Conservation (phyloP, 2,329 filamentous ascomycete genomes). For the Phaeophleospora eucalypticola region DNA sequence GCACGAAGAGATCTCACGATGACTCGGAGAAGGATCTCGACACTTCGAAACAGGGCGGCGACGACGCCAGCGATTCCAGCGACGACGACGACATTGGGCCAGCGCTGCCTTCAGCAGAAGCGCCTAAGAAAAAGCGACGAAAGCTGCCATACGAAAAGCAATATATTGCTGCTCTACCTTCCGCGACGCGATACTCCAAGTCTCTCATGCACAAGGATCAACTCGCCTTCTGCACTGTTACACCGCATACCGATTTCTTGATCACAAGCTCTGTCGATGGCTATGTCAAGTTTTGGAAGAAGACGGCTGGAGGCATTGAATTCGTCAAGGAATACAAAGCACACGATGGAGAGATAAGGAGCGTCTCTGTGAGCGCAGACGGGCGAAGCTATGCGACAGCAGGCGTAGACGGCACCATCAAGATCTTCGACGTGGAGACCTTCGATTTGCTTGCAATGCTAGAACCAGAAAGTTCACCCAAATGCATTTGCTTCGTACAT, state of each 20-base stretch:
- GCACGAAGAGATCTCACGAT: conserved; percentile 30
- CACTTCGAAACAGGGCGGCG: conserved; percentile 5
- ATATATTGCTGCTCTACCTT: conserved; percentile 84
- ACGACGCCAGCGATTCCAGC: conserved; percentile 57
- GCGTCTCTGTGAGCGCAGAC: conserved; percentile 81
- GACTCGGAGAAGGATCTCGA: conserved; percentile 20
- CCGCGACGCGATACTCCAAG: conserved; percentile 78
- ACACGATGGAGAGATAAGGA: conserved; percentile 77
- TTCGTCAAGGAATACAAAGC: conserved; percentile 98
- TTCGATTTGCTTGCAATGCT: conserved; percentile 76
- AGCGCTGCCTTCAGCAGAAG: conserved; percentile 72
- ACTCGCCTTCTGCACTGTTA: conserved; percentile 80
- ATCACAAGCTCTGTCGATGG: conserved; percentile 92
- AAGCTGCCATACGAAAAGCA: conserved; percentile 92
- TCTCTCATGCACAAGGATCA: conserved; percentile 99
- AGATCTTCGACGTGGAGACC: conserved; percentile 67
- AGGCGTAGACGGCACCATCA: conserved; percentile 72
- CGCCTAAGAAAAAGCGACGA: conserved; percentile 79
- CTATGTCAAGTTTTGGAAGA: conserved; percentile 99
- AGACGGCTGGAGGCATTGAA: conserved; percentile 77
- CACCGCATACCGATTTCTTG: conserved; percentile 87
- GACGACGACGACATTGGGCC: conserved; percentile 82
- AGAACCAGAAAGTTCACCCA: conserved; percentile 68
- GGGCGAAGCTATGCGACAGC: conserved; percentile 90
- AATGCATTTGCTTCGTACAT: conserved; percentile 88